A percentile compares a stretch with the other conserved stretches of the same genome.
phyloP scores from a whole-genome alignment of 2,329 filamentous ascomycete genomes.

The Colletotrichum truncatum region DNA sequence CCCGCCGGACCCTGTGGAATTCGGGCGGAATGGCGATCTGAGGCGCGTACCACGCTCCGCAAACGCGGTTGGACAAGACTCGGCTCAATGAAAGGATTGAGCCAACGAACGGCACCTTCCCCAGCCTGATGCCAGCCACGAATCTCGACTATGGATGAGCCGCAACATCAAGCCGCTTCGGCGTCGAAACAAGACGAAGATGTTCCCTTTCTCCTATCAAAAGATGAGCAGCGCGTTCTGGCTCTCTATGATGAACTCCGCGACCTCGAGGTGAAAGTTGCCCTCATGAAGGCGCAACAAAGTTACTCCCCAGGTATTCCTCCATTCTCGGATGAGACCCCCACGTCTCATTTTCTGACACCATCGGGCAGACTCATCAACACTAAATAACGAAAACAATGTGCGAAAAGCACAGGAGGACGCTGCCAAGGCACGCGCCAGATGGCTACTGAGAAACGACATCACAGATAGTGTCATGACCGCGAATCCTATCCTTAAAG shows the following conservation, averaged over 20 bases:
- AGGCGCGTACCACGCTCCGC: slow-evolving; percentile 15
- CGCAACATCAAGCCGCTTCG: slow-evolving; percentile 4
- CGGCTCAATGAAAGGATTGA: neutral
- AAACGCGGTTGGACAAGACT: slow-evolving; percentile 8
- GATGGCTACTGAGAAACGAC: slow-evolving; percentile 74
- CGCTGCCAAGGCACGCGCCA: slow-evolving; percentile 75
- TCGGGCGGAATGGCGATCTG: neutral
- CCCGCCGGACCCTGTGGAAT: neutral
- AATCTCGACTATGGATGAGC: slow-evolving; percentile 37
- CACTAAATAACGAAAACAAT: slow-evolving; percentile 12
- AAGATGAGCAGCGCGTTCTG: slow-evolving; percentile 72
- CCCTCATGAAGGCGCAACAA: slow-evolving; percentile 67
- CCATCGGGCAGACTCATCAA: neutral
- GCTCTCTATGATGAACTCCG: slow-evolving; percentile 77
- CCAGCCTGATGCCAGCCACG: neutral
- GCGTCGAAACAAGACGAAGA: slow-evolving; percentile 42
- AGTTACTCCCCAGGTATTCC: slow-evolving; percentile 45
- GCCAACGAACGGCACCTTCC: neutral
- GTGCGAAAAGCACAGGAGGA: slow-evolving; percentile 69
- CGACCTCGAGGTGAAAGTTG: slow-evolving; percentile 77
- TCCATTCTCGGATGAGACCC: neutral
- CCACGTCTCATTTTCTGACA: neutral
- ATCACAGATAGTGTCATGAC: slow-evolving; percentile 75
- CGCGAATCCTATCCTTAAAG: slow-evolving; percentile 79
- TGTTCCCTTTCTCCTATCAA: slow-evolving; percentile 64